Conservation (phyloP, 805 yeast species). For the Metschnikowia lunata region DNA sequence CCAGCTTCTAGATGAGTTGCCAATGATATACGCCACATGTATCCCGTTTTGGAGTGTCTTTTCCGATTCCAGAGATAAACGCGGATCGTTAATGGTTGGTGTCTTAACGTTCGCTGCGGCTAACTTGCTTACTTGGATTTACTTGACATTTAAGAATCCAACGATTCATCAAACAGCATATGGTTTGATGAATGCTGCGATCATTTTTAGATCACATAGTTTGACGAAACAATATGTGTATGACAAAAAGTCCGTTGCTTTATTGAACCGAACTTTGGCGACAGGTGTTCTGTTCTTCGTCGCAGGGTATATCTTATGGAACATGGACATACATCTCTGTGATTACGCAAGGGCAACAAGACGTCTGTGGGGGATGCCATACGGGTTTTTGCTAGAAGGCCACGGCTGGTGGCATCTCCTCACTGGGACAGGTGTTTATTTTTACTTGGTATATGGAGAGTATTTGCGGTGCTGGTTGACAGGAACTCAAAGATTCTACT, state of each 20-base stretch:
- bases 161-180: slow-evolving; percentile 85
- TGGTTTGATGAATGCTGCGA: slow-evolving; percentile 69
- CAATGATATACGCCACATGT: slow-evolving; percentile 97
- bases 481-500: slow-evolving; percentile 52
- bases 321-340: slow-evolving; percentile 81
- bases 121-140: slow-evolving; percentile 60
- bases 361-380: slow-evolving; percentile 70
- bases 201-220: slow-evolving; percentile 55
- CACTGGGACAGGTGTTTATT: slow-evolving; percentile 85
- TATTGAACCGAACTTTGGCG: slow-evolving; percentile 52
- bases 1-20: slow-evolving; percentile 91
- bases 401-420: slow-evolving; percentile 98
- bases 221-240: slow-evolving; percentile 52
- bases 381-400: slow-evolving; percentile 81
- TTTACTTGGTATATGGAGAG: slow-evolving; percentile 75
- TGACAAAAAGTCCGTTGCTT: slow-evolving; percentile 42
- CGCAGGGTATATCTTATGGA: slow-evolving; percentile 83
- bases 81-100: slow-evolving; percentile 43
- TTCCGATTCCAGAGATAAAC: slow-evolving; percentile 47
- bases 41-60: slow-evolving; percentile 86
- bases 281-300: slow-evolving; percentile 61
- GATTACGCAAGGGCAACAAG: slow-evolving; percentile 51
- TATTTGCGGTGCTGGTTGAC: slow-evolving; percentile 64
- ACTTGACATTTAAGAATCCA: slow-evolving; percentile 73
- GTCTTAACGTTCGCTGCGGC: slow-evolving; percentile 50